Evolutionary conservation across 257 asterid species (phyloP).

Genomic region (Ehretia macrophylla): DNA sequence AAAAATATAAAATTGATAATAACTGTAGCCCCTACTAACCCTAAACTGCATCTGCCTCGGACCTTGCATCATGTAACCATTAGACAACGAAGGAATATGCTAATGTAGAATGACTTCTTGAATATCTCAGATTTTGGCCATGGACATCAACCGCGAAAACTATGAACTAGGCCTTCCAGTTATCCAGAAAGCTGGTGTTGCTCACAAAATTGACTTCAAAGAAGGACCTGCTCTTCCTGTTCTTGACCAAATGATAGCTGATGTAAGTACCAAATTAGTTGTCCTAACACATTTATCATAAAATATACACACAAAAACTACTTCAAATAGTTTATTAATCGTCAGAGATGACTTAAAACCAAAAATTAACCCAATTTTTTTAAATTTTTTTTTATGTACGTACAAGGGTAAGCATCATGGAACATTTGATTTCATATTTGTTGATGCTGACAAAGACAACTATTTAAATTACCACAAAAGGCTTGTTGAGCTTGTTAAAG

Average conservation of each 20-base stretch:
- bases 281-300: too few relatives aligned
- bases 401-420: slow-evolving; percentile 14
- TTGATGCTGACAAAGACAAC: too few relatives aligned
- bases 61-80: too few relatives aligned
- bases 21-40: too few relatives aligned
- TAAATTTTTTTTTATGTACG: too few relatives aligned
- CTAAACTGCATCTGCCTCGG: too few relatives aligned
- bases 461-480: too few relatives aligned
- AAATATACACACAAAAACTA: too few relatives aligned
- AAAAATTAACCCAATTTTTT: too few relatives aligned
- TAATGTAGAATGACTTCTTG: neutral
- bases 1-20: too few relatives aligned
- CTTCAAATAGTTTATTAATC: too few relatives aligned
- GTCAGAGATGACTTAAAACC: too few relatives aligned
- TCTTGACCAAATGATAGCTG: slow-evolving; percentile 20
- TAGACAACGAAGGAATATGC: neutral
- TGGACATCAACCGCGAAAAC: slow-evolving; percentile 26
- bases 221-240: slow-evolving; percentile 26
- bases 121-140: slow-evolving; percentile 16
- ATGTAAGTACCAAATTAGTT: slow-evolving; percentile 7
- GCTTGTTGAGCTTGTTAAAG: slow-evolving; percentile 17
- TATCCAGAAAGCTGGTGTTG: slow-evolving; percentile 19
- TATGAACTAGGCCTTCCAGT: slow-evolving; percentile 24
- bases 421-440: slow-evolving; percentile 13
- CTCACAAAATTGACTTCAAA: slow-evolving; percentile 26